Percentiles rank a stretch among this genome's conserved stretches.
Conservation (phyloP, 441 rosid species). For the Corymbia calophylla region DNA sequence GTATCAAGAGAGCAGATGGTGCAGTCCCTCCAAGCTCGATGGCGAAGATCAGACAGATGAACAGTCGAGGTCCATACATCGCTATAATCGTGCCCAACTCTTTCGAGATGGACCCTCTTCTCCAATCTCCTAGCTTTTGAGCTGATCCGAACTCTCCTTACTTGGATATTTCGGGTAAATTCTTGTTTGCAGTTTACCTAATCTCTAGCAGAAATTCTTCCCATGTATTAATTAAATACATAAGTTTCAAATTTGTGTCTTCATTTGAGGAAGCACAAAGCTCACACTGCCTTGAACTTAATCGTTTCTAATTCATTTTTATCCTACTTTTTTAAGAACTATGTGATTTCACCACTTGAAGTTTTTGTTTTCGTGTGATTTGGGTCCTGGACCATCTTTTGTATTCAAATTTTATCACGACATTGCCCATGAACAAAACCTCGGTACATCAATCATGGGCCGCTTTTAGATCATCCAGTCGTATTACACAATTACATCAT, state of each 20-base stretch:
- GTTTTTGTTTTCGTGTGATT: neutral
- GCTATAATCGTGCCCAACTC: slow-evolving; percentile 53
- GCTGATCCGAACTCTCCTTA: slow-evolving; percentile 23
- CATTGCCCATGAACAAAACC: neutral
- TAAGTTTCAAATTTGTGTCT: neutral
- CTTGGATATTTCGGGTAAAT: slow-evolving; percentile 45
- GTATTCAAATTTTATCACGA: neutral
- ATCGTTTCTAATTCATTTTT: neutral
- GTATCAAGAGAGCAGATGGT: neutral
- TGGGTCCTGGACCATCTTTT: neutral
- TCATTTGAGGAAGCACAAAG: neutral
- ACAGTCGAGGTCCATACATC: slow-evolving; percentile 36
- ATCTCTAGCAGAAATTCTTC: neutral
- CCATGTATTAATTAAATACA: neutral
- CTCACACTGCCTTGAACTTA: neutral
- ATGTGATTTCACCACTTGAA: neutral
- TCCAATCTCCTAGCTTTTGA: slow-evolving; percentile 35
- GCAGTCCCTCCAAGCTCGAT: slow-evolving; percentile 3
- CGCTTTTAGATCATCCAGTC: neutral
- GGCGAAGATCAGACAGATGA: slow-evolving; percentile 20
- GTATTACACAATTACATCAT: neutral
- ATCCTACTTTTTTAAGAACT: neutral
- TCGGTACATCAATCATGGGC: neutral
- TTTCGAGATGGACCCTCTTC: slow-evolving; percentile 70
- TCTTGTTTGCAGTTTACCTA: neutral